These are phyloP conservation scores for Aspergillus chevalieri DNA, from an alignment of 2,329 filamentous ascomycete genomes.

Conservation along the genomic window DNA sequence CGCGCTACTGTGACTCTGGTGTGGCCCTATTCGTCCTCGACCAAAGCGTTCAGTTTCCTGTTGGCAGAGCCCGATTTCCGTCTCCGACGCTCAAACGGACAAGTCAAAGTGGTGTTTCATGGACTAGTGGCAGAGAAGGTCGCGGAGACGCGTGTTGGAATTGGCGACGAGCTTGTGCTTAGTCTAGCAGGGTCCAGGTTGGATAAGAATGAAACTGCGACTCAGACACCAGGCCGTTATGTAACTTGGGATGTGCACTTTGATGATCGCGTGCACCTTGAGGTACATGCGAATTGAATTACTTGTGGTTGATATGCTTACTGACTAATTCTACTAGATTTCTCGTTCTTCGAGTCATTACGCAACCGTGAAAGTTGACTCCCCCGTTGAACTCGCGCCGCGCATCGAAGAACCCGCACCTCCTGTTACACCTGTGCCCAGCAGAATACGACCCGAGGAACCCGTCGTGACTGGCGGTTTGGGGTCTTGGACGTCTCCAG, in stretches of 20 bases:
- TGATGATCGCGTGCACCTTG: slow-evolving; percentile 26
- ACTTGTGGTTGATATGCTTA: not conserved
- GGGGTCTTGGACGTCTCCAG: slow-evolving; percentile 66
- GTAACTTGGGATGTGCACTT: slow-evolving; percentile 55
- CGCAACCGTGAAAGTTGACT: slow-evolving; percentile 48
- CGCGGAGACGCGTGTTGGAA: slow-evolving; percentile 61
- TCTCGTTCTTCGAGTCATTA: slow-evolving; percentile 17
- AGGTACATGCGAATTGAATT: slow-evolving; percentile 23
- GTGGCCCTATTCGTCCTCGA: slow-evolving; percentile 84
- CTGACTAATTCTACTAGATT: slow-evolving; percentile 16
- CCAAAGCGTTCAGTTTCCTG: slow-evolving; percentile 66
- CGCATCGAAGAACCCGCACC: slow-evolving; percentile 14
- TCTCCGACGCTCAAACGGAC: slow-evolving; percentile 67
- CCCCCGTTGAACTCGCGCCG: slow-evolving; percentile 27
- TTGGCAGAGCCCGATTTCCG: slow-evolving; percentile 81
- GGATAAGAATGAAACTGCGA: slow-evolving; percentile 47
- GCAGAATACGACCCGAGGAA: slow-evolving; percentile 8
- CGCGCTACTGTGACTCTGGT: slow-evolving; percentile 73
- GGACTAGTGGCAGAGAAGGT: slow-evolving; percentile 65
- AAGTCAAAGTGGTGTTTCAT: slow-evolving; percentile 71
- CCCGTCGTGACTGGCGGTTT: slow-evolving; percentile 25
- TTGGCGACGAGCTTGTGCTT: slow-evolving; percentile 69
- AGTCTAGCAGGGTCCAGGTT: slow-evolving; percentile 64
- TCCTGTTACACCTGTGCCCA: slow-evolving; percentile 20
- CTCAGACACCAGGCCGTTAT: slow-evolving; percentile 50